A percentile compares a stretch with the other conserved stretches of the same genome.
Evolutionary conservation across 257 asterid genomes (phyloP).

Genomic region (Rauvolfia tetraphylla): DNA sequence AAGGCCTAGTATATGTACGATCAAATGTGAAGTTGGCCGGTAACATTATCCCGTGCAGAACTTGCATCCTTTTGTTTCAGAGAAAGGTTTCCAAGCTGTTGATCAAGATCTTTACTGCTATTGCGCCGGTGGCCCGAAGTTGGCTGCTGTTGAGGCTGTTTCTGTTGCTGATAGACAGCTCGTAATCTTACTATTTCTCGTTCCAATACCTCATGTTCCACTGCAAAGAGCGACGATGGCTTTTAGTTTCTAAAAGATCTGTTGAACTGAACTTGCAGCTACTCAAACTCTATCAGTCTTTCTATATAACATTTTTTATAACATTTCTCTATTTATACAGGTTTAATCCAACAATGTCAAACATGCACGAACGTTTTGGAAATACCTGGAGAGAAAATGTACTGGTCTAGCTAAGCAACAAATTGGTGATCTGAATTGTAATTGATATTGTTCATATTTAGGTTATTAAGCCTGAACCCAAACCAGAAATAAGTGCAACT

Average conservation of each 20-base stretch:
- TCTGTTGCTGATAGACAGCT: slow-evolving; percentile 55
- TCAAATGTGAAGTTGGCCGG: slow-evolving; percentile 70
- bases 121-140: slow-evolving; percentile 27
- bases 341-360: neutral
- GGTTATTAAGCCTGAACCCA: neutral
- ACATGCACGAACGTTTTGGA: neutral
- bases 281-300: neutral
- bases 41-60: slow-evolving; percentile 41
- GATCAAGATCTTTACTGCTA: slow-evolving; percentile 78
- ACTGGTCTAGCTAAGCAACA: neutral
- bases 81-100: slow-evolving; percentile 69
- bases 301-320: neutral
- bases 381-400: neutral
- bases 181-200: slow-evolving; percentile 76
- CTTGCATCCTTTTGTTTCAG: slow-evolving; percentile 61
- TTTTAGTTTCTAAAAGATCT: slow-evolving; percentile 10
- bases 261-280: neutral
- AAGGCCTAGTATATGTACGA: slow-evolving; percentile 24
- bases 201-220: slow-evolving; percentile 92
- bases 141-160: slow-evolving; percentile 15
- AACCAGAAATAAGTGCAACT: neutral
- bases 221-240: slow-evolving; percentile 39
- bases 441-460: neutral
- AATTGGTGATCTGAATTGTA: neutral
- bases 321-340: neutral